These are phyloP conservation scores for Austroboletus festivus DNA, from an alignment of 768 basidiomycete genomes.

Conservation along the genomic window DNA sequence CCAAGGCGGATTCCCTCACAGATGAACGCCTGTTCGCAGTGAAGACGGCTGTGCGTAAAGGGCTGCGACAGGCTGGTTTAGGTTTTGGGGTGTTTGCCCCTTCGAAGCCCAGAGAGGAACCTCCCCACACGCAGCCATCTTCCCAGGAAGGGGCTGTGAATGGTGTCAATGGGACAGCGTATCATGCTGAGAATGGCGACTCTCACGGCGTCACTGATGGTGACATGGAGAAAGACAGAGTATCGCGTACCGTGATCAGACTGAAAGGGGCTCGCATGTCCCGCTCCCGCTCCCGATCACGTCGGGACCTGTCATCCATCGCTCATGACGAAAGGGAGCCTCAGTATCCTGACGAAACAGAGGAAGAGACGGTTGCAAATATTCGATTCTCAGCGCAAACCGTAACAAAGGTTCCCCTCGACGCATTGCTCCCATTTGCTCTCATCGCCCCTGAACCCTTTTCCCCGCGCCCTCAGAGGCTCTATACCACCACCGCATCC, in stretches of 20 bases:
- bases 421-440: slow-evolving; percentile 68
- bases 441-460: slow-evolving; percentile 69
- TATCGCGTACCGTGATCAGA: slow-evolving; percentile 75
- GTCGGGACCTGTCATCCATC: slow-evolving; percentile 60
- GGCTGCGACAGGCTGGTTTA: slow-evolving; percentile 61
- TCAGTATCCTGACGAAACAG: slow-evolving; percentile 50
- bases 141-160: slow-evolving; percentile 20
- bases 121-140: slow-evolving; percentile 6
- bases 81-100: slow-evolving; percentile 76
- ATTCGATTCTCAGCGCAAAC: slow-evolving; percentile 73
- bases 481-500: slow-evolving; percentile 20
- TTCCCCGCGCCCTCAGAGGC: slow-evolving; percentile 31
- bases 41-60: slow-evolving; percentile 70
- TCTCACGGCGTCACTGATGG: slow-evolving; percentile 33
- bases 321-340: slow-evolving; percentile 60
- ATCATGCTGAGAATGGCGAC: slow-evolving; percentile 29
- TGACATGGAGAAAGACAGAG: slow-evolving; percentile 50
- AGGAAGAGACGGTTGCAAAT: slow-evolving; percentile 69
- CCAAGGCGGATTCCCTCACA: slow-evolving; percentile 78
- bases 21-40: slow-evolving; percentile 69
- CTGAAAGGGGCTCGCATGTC: slow-evolving; percentile 44
- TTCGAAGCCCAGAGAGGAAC: slow-evolving; percentile 26
- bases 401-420: slow-evolving; percentile 59
- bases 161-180: slow-evolving; percentile 27
- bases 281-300: slow-evolving; percentile 72